Evolutionary conservation across 768 basidiomycete species (phyloP).

Genomic region (Epithele typhae): DNA sequence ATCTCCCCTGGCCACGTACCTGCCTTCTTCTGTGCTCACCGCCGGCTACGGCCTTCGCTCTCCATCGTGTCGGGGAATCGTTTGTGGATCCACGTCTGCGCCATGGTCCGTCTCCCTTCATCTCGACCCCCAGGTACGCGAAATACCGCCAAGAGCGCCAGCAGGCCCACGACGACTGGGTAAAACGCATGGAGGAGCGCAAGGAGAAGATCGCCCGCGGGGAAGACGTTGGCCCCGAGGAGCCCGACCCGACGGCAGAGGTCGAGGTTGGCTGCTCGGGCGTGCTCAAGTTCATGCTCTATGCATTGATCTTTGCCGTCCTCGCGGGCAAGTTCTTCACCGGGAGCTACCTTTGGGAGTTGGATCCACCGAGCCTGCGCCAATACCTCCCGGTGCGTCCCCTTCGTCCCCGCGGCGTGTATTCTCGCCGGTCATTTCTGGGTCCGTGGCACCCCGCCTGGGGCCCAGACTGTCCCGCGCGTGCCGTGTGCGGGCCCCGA

Average conservation of each 20-base stretch:
- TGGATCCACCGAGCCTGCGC: conserved; percentile 26
- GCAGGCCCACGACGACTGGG: conserved; percentile 58
- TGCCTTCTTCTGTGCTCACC: too few species aligned
- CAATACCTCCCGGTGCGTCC: conserved; percentile 20
- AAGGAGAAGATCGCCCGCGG: conserved; percentile 71
- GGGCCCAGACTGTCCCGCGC: too few species aligned
- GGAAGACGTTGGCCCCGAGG: conserved; percentile 67
- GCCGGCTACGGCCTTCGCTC: too few species aligned
- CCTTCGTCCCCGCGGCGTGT: not conserved
- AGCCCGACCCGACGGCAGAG: conserved; percentile 68
- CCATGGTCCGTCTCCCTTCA: conserved; percentile 6
- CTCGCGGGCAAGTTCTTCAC: conserved; percentile 82
- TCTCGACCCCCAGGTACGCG: conserved; percentile 45
- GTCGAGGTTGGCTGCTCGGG: conserved; percentile 61
- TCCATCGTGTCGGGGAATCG: too few species aligned
- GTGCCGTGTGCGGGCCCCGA: too few species aligned
- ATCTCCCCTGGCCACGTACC: too few species aligned
- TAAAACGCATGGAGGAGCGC: conserved; percentile 65
- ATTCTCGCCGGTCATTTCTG: not conserved
- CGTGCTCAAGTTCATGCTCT: conserved; percentile 66
- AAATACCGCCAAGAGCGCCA: conserved; percentile 62
- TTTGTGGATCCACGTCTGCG: not conserved
- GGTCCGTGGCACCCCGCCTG: too few species aligned
- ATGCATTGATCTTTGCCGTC: conserved; percentile 45
- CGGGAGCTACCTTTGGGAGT: conserved; percentile 85